Evolutionary conservation across 495 filamentous ascomycete genomes (phyloP).

Genomic region (Terfezia claveryi): DNA sequence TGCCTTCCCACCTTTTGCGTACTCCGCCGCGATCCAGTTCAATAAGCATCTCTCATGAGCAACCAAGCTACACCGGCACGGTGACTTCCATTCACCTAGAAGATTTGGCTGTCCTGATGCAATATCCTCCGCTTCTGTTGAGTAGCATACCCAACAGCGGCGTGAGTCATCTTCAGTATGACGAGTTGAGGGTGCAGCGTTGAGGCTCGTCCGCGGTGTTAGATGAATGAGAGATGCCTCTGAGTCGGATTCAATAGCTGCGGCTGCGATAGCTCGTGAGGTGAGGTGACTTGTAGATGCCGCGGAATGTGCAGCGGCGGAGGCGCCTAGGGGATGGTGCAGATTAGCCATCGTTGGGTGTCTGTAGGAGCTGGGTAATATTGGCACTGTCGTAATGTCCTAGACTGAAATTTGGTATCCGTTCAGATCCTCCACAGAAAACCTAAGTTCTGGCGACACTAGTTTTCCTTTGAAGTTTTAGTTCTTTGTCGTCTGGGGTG

Average conservation of each 20-base stretch:
- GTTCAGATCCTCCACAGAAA: too few species aligned
- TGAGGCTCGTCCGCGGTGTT: conserved; percentile 1
- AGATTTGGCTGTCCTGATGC: conserved; percentile 35
- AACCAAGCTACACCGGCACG: conserved; percentile 70
- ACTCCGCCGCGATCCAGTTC: conserved; percentile 55
- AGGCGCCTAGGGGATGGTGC: not conserved
- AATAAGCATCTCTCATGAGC: conserved; percentile 82
- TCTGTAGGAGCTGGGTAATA: too few species aligned
- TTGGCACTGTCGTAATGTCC: too few species aligned
- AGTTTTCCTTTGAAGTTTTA: too few species aligned
- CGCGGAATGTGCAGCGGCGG: not conserved
- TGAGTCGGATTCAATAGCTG: not conserved
- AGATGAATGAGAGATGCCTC: conserved; percentile 5
- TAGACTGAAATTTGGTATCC: too few species aligned
- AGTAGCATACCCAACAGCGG: conserved; percentile 84
- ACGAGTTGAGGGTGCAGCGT: not conserved
- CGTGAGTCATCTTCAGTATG: conserved; percentile 15
- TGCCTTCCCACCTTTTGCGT: conserved; percentile 27
- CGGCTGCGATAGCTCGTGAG: not conserved
- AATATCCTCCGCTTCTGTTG: conserved; percentile 49
- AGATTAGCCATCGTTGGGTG: not conserved
- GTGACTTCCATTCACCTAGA: conserved; percentile 51
- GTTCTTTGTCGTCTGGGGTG: too few species aligned
- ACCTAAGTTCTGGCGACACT: too few species aligned
- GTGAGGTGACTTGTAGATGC: not conserved